These are phyloP conservation scores for Cladobotryum protrusum DNA, from an alignment of 2,329 filamentous ascomycete species.

Conservation along the genomic window DNA sequence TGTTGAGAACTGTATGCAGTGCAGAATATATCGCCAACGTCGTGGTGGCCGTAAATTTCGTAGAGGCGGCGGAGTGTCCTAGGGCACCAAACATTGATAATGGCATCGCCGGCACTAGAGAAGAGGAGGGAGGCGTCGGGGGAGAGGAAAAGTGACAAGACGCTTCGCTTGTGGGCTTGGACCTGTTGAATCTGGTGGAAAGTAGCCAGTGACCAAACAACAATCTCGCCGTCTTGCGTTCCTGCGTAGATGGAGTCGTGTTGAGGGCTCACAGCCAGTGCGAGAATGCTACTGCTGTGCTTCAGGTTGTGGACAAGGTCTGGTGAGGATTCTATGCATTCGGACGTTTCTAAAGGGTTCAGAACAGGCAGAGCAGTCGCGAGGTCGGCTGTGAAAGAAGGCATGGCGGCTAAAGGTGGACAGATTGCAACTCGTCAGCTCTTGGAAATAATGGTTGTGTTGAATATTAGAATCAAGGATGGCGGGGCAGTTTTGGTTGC, in stretches of 20 bases:
- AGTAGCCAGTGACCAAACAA: slow-evolving; percentile 83
- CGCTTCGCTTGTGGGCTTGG: slow-evolving; percentile 85
- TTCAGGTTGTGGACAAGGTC: slow-evolving; percentile 67
- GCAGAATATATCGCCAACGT: slow-evolving; percentile 93
- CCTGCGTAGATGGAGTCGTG: slow-evolving; percentile 82
- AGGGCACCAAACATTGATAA: slow-evolving; percentile 91
- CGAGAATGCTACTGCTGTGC: slow-evolving; percentile 73
- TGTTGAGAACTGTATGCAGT: slow-evolving; percentile 78
- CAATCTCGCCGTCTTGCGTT: slow-evolving; percentile 87
- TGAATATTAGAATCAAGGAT: neutral
- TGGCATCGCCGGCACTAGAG: slow-evolving; percentile 87
- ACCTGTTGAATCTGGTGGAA: slow-evolving; percentile 75
- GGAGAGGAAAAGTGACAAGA: slow-evolving; percentile 78
- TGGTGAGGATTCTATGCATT: slow-evolving; percentile 34
- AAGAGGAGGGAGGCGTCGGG: slow-evolving; percentile 71
- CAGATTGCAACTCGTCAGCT: too few relatives aligned
- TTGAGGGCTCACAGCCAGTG: slow-evolving; percentile 71
- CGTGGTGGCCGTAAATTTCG: slow-evolving; percentile 88
- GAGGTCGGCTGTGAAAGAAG: slow-evolving; percentile 9
- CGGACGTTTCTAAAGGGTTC: slow-evolving; percentile 14
- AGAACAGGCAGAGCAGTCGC: slow-evolving; percentile 3
- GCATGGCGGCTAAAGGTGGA: slow-evolving; percentile 9
- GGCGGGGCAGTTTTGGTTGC: slow-evolving; percentile 5
- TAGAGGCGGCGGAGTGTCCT: slow-evolving; percentile 69
- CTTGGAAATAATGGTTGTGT: too few relatives aligned